Conservation (phyloP, 371 early-diverging fungal genomes). For the Chytridiales sp. region DNA sequence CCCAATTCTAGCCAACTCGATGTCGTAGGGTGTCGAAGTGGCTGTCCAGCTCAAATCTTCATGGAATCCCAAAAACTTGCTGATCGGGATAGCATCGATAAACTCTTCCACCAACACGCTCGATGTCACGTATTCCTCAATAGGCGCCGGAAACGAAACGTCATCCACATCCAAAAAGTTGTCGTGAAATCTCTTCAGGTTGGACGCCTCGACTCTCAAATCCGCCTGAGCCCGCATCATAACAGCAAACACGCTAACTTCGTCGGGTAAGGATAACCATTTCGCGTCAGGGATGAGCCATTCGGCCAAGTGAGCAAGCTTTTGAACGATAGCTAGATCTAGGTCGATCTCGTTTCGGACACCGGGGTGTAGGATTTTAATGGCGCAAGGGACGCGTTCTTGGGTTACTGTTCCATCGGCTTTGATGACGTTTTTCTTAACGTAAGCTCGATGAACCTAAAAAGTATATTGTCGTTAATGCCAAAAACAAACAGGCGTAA, state of each 20-base stretch:
- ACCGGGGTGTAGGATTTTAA: conserved; percentile 92
- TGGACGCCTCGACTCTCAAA: conserved; percentile 76
- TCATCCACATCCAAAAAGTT: conserved; percentile 59
- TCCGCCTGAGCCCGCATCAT: conserved; percentile 94
- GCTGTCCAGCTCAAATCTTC: conserved; percentile 45
- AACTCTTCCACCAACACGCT: conserved; percentile 84
- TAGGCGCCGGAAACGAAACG: conserved; percentile 68
- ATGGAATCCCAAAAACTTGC: conserved; percentile 71
- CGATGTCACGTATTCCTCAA: conserved; percentile 58
- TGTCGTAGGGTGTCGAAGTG: conserved; percentile 57
- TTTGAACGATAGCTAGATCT: conserved; percentile 78
- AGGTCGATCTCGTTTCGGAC: conserved; percentile 65
- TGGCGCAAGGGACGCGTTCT: conserved; percentile 52
- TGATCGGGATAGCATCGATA: conserved; percentile 73
- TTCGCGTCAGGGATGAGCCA: conserved; percentile 68
- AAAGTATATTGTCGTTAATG: too few species aligned
- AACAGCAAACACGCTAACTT: conserved; percentile 78
- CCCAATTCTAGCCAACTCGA: conserved; percentile 73
- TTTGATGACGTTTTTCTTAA: neutral
- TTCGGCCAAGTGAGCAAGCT: conserved; percentile 65
- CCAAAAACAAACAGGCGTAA: too few species aligned
- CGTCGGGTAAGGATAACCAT: conserved; percentile 85
- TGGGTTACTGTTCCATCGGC: conserved; percentile 1
- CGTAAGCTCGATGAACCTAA: conserved; percentile 13
- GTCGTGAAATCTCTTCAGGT: conserved; percentile 66